phyloP scores from a whole-genome alignment of 345 rosid genomes.

The Bruguiera gymnorhiza region DNA sequence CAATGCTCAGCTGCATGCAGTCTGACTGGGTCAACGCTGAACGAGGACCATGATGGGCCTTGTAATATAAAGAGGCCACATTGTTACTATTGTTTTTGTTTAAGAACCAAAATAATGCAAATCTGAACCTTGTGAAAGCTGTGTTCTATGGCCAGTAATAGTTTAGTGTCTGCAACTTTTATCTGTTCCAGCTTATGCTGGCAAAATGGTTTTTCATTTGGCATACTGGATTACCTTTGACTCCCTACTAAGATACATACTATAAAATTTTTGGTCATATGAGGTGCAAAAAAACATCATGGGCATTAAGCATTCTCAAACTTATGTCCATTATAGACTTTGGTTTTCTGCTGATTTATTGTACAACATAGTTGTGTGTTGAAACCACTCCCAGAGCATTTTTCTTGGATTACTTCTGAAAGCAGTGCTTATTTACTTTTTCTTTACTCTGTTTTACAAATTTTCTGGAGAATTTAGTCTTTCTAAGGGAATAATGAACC shows the following conservation, averaged over 20 bases:
- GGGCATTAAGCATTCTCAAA: background rate
- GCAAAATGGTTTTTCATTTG: background rate
- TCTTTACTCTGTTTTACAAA: no score
- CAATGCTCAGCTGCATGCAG: background rate
- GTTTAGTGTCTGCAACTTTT: background rate
- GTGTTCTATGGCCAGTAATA: background rate
- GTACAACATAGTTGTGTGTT: background rate
- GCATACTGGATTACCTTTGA: no score
- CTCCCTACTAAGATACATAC: no score
- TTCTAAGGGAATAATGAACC: no score
- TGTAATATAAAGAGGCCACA: background rate
- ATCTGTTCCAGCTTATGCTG: background rate
- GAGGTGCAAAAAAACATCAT: background rate
- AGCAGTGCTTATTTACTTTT: background rate
- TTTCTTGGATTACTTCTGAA: background rate
- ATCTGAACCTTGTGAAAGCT: background rate
- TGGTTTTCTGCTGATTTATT: background rate
- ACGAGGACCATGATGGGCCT: background rate
- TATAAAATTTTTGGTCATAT: no score
- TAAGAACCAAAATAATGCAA: background rate
- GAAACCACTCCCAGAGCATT: background rate
- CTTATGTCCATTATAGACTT: background rate
- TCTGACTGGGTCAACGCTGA: background rate
- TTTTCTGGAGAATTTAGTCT: no score
- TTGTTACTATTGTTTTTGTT: no score